phyloP scores from a whole-genome alignment of 768 basidiomycete species.

The Boletales sp. region DNA sequence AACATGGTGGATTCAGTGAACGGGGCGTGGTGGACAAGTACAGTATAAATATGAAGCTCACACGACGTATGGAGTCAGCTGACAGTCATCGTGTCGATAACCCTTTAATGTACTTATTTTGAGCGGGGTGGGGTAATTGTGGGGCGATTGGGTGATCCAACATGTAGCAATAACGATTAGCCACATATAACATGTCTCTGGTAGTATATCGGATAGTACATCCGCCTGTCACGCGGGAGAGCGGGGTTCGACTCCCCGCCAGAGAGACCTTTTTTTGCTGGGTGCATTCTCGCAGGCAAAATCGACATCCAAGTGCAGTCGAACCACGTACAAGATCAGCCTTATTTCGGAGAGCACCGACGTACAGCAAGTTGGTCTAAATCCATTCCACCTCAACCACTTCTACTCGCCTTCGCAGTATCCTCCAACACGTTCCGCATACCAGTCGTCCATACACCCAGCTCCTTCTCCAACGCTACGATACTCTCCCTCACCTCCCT shows the following conservation, averaged over 20 bases:
- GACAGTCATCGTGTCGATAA: too few relatives aligned
- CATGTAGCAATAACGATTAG: too few relatives aligned
- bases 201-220: slow-evolving; percentile 53
- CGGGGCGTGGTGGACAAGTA: not conserved
- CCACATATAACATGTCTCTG: slow-evolving; percentile 25
- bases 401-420: not conserved
- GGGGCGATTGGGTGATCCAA: too few relatives aligned
- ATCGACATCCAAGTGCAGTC: too few relatives aligned
- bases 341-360: too few relatives aligned
- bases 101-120: too few relatives aligned
- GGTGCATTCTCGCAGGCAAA: too few relatives aligned
- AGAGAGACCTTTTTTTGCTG: slow-evolving; percentile 31
- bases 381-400: not conserved
- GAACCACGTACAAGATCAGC: too few relatives aligned
- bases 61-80: too few relatives aligned
- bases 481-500: slow-evolving; percentile 54
- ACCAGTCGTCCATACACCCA: slow-evolving; percentile 65
- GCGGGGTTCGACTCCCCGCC: slow-evolving; percentile 47
- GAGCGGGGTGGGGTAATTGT: too few relatives aligned
- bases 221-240: slow-evolving; percentile 46
- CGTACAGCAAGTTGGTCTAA: too few relatives aligned
- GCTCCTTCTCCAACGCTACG: slow-evolving; percentile 66
- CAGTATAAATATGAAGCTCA: too few relatives aligned
- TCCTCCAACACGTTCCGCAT: slow-evolving; percentile 55
- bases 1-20: slow-evolving; percentile 16